phyloP scores from a whole-genome alignment of 768 basidiomycete species.

The Strobilomyces dryophilus region DNA sequence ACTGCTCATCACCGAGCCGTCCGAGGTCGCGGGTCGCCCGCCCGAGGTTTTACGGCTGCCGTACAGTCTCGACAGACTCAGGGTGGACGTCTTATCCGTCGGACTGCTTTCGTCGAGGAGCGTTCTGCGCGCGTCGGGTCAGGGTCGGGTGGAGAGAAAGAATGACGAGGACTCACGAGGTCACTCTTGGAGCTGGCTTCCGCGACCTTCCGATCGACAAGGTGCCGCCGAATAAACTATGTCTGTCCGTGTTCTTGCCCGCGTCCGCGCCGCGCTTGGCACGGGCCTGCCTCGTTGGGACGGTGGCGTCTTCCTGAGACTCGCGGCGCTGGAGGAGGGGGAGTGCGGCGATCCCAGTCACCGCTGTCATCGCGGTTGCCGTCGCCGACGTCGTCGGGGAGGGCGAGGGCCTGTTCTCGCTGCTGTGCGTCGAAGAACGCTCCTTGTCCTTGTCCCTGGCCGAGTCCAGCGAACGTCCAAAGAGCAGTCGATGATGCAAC shows the following conservation, averaged over 20 bases:
- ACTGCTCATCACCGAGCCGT: slow-evolving; percentile 29
- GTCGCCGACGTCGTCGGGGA: slow-evolving; percentile 19
- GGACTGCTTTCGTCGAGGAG: slow-evolving; percentile 32
- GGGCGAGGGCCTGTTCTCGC: slow-evolving; percentile 22
- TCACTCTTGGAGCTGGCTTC: slow-evolving; percentile 79
- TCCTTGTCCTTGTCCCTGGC: slow-evolving; percentile 38
- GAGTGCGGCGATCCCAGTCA: slow-evolving; percentile 1
- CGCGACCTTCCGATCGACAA: slow-evolving; percentile 64
- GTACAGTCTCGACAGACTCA: slow-evolving; percentile 49
- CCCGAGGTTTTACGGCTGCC: slow-evolving; percentile 38
- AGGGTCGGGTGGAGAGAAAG: not conserved
- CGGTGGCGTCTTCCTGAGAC: slow-evolving; percentile 22
- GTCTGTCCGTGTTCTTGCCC: slow-evolving; percentile 46
- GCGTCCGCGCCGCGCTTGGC: slow-evolving; percentile 50
- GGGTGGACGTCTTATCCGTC: slow-evolving; percentile 43
- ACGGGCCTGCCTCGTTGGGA: slow-evolving; percentile 36
- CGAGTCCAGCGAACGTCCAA: slow-evolving; percentile 49
- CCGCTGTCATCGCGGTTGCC: too few species aligned
- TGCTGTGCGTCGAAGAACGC: slow-evolving; percentile 23
- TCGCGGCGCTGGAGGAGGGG: slow-evolving; percentile 19
- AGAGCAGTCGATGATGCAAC: slow-evolving; percentile 49
- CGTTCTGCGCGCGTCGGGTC: slow-evolving; percentile 17
- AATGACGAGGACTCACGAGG: slow-evolving; percentile 42
- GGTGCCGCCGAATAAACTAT: slow-evolving; percentile 78
- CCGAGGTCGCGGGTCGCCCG: slow-evolving; percentile 39